Conservation (phyloP, 805 yeast genomes). For the Wickerhamomyces queroliae region DNA sequence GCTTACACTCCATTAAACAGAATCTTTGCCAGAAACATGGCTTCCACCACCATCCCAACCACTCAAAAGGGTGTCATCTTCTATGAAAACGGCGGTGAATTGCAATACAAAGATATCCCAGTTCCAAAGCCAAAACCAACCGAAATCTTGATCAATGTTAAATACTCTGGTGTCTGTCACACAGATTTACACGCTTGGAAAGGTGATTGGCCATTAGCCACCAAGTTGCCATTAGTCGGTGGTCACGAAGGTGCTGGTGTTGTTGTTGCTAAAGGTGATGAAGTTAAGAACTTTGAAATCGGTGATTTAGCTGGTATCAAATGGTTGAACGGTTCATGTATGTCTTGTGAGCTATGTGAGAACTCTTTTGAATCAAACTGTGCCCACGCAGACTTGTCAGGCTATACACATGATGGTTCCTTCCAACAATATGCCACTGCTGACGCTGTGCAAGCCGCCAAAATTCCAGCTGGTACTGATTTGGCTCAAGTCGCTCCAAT, state of each 20-base stretch:
- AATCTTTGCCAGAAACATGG: constrained; percentile 12
- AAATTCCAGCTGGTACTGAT: constrained; percentile 66
- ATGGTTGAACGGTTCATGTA: constrained; percentile 61
- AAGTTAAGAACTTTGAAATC: constrained; percentile 47
- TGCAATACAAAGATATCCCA: constrained; percentile 45
- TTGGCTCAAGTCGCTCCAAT: constrained; percentile 74
- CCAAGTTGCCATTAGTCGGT: constrained; percentile 56
- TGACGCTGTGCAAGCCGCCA: constrained; percentile 81
- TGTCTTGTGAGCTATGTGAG: constrained; percentile 54
- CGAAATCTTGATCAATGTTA: constrained; percentile 51
- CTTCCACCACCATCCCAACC: constrained; percentile 30
- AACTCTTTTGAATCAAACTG: constrained; percentile 48
- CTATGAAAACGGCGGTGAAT: constrained; percentile 42
- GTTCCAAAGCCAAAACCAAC: constrained; percentile 54
- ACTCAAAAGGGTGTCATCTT: constrained; percentile 49
- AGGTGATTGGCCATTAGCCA: constrained; percentile 59
- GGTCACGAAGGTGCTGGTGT: constrained; percentile 69
- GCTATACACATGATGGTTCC: constrained; percentile 85
- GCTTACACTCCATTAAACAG: neutral
- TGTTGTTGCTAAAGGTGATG: constrained; percentile 53
- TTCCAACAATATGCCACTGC: constrained; percentile 90
- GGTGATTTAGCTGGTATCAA: constrained; percentile 62
- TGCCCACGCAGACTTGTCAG: constrained; percentile 69
- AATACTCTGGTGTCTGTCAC: constrained; percentile 63
- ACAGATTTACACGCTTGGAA: constrained; percentile 65